These are phyloP conservation scores for Gossypium raimondii DNA, from an alignment of 345 rosid species.

Conservation along the genomic window DNA sequence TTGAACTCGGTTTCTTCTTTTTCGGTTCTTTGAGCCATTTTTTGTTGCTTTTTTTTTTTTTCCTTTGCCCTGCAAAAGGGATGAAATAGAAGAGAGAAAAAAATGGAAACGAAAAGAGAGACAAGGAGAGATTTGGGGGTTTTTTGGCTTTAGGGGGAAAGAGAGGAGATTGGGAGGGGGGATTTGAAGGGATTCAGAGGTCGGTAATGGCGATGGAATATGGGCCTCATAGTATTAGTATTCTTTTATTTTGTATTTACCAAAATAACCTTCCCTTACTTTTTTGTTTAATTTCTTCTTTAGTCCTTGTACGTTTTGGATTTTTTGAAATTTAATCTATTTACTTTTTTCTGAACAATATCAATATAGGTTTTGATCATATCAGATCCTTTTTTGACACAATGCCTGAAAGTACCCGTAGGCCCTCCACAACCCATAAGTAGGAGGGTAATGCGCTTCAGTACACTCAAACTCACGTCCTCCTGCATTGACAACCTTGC, in stretches of 20 bases:
- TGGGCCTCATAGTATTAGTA: conserved; percentile 38
- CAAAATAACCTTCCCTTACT: conserved; percentile 23
- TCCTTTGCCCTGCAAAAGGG: not conserved
- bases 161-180: not conserved
- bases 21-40: conserved; percentile 72
- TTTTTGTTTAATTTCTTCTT: not conserved
- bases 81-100: conserved; percentile 1
- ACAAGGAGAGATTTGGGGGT: not conserved
- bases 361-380: no score
- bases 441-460: no score
- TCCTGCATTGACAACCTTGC: accelerated
- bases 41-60: not conserved
- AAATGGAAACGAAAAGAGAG: not conserved
- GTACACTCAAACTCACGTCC: no score
- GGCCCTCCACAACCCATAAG: no score
- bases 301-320: no score
- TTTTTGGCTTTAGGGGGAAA: not conserved
- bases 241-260: conserved; percentile 22
- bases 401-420: no score
- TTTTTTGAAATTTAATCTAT: no score
- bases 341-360: no score
- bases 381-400: no score
- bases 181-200: conserved; percentile 43
- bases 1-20: conserved; percentile 95
- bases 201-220: conserved; percentile 62